phyloP scores from a whole-genome alignment of 805 yeast species.

The Candida maltosa region DNA sequence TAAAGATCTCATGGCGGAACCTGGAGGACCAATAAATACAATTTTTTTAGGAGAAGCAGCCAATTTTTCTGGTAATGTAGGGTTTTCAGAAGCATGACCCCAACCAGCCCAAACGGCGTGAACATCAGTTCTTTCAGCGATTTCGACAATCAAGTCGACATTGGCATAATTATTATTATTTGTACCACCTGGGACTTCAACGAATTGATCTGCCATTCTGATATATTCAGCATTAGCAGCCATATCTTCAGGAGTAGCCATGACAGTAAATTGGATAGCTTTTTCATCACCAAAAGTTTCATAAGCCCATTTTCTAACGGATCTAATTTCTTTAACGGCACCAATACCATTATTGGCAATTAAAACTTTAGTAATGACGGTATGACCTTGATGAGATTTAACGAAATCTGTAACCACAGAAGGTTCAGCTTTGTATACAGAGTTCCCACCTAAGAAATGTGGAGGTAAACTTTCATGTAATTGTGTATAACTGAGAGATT shows the following conservation, averaged over 20 bases:
- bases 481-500: slow-evolving; percentile 18
- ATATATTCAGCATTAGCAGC: slow-evolving; percentile 96
- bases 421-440: slow-evolving; percentile 75
- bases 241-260: slow-evolving; percentile 99
- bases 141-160: slow-evolving; percentile 93
- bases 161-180: slow-evolving; percentile 98
- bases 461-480: slow-evolving; percentile 49
- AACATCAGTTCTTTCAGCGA: slow-evolving; percentile 94
- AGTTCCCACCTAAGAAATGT: slow-evolving; percentile 80
- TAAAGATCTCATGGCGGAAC: slow-evolving; percentile 97
- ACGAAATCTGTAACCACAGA: slow-evolving; percentile 81
- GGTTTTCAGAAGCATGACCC: slow-evolving; percentile 99
- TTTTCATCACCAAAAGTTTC: slow-evolving; percentile 97
- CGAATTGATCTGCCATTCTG: slow-evolving; percentile 98
- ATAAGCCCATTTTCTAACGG: slow-evolving; percentile 98
- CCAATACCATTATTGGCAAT: slow-evolving; percentile 99
- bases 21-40: slow-evolving; percentile 97
- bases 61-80: slow-evolving; percentile 85
- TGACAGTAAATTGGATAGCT: slow-evolving; percentile 89
- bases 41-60: slow-evolving; percentile 91
- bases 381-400: slow-evolving; percentile 84
- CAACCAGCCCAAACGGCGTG: slow-evolving; percentile 99
- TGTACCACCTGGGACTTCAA: slow-evolving; percentile 99
- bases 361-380: slow-evolving; percentile 82
- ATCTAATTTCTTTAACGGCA: slow-evolving; percentile 96